Evolutionary conservation across 2,329 filamentous ascomycete species (phyloP).

Genomic region (Epichloe festucae): DNA sequence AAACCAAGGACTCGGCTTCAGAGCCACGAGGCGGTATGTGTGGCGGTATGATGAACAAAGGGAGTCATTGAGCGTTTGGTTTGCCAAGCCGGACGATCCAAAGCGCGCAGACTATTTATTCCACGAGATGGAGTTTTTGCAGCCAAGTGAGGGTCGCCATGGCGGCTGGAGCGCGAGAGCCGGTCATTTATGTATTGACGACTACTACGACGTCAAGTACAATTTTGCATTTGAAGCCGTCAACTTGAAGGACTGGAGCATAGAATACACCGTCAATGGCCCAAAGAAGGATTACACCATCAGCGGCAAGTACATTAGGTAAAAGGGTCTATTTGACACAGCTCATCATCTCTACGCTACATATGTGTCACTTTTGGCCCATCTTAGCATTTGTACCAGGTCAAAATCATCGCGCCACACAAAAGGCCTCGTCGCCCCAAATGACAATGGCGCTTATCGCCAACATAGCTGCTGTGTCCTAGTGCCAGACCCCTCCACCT

Average conservation of each 20-base stretch:
- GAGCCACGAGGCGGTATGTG: slow-evolving; percentile 53
- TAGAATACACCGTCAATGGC: slow-evolving; percentile 54
- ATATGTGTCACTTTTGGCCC: too few relatives aligned
- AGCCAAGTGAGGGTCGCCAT: slow-evolving; percentile 18
- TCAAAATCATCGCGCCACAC: too few relatives aligned
- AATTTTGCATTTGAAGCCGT: slow-evolving; percentile 50
- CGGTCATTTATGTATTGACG: slow-evolving; percentile 56
- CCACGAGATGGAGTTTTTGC: slow-evolving; percentile 54
- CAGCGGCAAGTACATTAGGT: slow-evolving; percentile 36
- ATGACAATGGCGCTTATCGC: neutral
- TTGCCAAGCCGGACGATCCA: slow-evolving; percentile 50
- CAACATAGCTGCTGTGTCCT: neutral
- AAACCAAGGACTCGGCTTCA: slow-evolving; percentile 41
- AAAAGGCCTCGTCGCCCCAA: neutral
- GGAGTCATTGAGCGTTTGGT: slow-evolving; percentile 60
- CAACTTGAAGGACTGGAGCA: slow-evolving; percentile 42
- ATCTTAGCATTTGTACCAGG: too few relatives aligned
- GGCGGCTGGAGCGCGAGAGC: slow-evolving; percentile 51
- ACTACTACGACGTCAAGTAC: slow-evolving; percentile 59
- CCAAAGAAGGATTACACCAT: slow-evolving; percentile 64
- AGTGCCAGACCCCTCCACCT: neutral
- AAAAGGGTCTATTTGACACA: neutral
- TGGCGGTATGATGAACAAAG: slow-evolving; percentile 53
- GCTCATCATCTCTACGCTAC: neutral
- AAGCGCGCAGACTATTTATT: slow-evolving; percentile 59